phyloP scores from a whole-genome alignment of 371 early-diverging fungal species.

The Mortierella sp. region DNA sequence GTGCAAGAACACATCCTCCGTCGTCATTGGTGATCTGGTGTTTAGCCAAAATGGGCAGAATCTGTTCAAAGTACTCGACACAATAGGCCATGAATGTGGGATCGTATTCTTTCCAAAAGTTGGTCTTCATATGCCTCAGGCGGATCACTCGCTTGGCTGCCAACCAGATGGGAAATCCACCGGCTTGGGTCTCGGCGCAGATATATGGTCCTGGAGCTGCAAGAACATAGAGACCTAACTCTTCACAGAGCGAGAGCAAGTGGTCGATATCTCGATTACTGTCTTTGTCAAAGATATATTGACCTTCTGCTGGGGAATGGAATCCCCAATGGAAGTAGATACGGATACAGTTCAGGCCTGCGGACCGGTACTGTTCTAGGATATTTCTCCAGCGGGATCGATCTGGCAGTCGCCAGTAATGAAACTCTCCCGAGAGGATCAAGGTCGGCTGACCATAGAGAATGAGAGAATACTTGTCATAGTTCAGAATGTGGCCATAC shows the following conservation, averaged over 20 bases:
- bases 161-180: constrained; percentile 90
- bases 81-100: constrained; percentile 75
- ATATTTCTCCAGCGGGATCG: constrained; percentile 54
- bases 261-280: constrained; percentile 80
- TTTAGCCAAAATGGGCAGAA: constrained; percentile 79
- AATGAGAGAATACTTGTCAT: constrained; percentile 70
- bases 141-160: constrained; percentile 79
- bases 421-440: constrained; percentile 81
- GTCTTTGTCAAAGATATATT: constrained; percentile 77
- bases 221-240: constrained; percentile 79
- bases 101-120: constrained; percentile 79
- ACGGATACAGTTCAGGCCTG: constrained; percentile 85
- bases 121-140: constrained; percentile 76
- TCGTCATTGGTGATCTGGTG: constrained; percentile 83
- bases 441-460: constrained; percentile 72
- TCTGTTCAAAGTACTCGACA: constrained; percentile 77
- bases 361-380: constrained; percentile 75
- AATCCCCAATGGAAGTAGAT: constrained; percentile 94
- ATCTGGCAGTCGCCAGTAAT: constrained; percentile 77
- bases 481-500: constrained; percentile 68
- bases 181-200: constrained; percentile 89
- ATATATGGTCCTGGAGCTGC: constrained; percentile 93
- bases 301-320: constrained; percentile 81
- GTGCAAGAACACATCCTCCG: constrained; percentile 77
- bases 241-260: constrained; percentile 79